These are phyloP conservation scores for Phalaenopsis hybrid DNA, from an alignment of 116 monocot species.

Conservation along the genomic window DNA sequence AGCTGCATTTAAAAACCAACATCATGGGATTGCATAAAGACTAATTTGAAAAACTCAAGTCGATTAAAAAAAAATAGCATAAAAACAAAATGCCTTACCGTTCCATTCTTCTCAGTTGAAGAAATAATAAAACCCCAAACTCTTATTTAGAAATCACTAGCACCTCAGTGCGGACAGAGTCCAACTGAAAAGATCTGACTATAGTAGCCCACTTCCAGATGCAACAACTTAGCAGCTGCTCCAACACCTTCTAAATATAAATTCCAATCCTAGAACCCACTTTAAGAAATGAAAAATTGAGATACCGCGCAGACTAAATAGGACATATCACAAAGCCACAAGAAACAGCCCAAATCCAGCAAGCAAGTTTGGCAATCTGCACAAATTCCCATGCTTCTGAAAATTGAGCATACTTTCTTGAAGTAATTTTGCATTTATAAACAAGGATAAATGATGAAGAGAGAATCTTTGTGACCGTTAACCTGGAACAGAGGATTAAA, in stretches of 20 bases:
- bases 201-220: neutral
- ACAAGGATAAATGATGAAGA: neutral
- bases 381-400: neutral
- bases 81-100: neutral
- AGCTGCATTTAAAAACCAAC: slow-evolving; percentile 25
- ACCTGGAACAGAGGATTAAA: neutral
- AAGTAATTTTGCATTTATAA: slow-evolving; percentile 7
- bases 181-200: neutral
- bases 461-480: neutral
- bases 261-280: neutral
- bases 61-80: neutral
- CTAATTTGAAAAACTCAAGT: neutral
- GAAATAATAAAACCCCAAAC: neutral
- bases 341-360: neutral
- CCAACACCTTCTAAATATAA: neutral
- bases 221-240: neutral
- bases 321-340: neutral
- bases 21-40: neutral
- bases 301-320: slow-evolving; percentile 2
- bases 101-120: slow-evolving; percentile 10
- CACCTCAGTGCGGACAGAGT: neutral
- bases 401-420: neutral
- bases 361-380: neutral
- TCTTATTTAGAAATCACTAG: neutral
- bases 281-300: neutral